Evolutionary conservation across 208 protist genomes (phyloP), one percentile per base, ranked within the genome.

Genomic region (Acanthamoeba divionensis): DNA sequence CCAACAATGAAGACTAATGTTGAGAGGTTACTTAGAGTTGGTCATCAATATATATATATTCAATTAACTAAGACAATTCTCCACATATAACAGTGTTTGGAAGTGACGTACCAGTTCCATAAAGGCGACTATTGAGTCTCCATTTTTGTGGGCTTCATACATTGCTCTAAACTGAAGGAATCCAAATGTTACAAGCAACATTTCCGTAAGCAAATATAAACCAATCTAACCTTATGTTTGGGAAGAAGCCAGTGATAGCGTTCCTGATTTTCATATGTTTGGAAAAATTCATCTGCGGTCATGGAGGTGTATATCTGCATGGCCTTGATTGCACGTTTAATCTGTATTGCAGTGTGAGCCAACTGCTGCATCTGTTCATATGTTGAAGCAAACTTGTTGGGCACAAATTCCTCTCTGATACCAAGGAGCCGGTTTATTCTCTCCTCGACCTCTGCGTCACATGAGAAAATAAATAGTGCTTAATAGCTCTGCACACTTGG

Each of bases 71-170:
- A 12, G 62, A 12, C n/a, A 31, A 12, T n/a, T 18, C 36, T n/a
- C 9, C 62, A 67, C 10, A 67, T 7, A 12, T 31, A 41, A 41
- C 62, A 41, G 10, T 7, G 18, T 41, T 31, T 67, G 18, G 62
- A 24, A 18, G 13, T 24, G 62, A 67, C 13, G 48, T 24, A 83
- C 73, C 73, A 83, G 57, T 62, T 83, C 73, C 73, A 83, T 83
- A 36, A 83, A 83, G 1, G 73, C 73, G 48, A 83, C 63, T 5
- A 83, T 10, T 12, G 73, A 31, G 15, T 83, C 73, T 26, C 73
- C 73, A 8, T 57, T 62, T 24, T 62, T 47, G 26, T 83, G 73
- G 10, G 73, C 73, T 29, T 83, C 47, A 26, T 65, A 31, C 50
- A 83, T 47, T 6, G 73, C 50, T 5, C 8, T 41, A 10, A 79